phyloP scores from a whole-genome alignment of 1,139 yeast species.

The Suzukiozyma palmioleophila region DNA sequence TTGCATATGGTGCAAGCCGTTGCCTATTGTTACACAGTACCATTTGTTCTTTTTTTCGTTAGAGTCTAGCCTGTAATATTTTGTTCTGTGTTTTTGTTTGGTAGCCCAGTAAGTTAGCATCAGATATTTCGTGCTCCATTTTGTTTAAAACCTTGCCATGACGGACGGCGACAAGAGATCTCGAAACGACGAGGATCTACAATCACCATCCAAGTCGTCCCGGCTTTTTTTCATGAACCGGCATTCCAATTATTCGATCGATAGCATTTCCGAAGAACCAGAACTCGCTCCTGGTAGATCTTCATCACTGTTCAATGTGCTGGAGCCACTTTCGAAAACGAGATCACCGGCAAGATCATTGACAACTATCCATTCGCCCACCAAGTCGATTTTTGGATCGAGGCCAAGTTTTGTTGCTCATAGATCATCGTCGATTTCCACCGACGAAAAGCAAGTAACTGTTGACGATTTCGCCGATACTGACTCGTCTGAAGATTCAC shows the following conservation, averaged over 20 bases:
- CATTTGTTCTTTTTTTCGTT: too few species aligned
- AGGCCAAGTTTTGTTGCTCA: constrained; percentile 2
- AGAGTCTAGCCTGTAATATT: too few species aligned
- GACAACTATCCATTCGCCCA: not conserved
- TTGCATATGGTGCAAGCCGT: too few species aligned
- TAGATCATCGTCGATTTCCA: not conserved
- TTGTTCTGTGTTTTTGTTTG: too few species aligned
- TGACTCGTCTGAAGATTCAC: constrained; percentile 20
- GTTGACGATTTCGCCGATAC: constrained; percentile 43
- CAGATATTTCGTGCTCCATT: too few species aligned
- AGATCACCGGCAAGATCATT: constrained; percentile 1
- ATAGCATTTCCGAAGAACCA: constrained; percentile 24
- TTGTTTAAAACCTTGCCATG: too few species aligned
- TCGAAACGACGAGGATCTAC: constrained; percentile 8
- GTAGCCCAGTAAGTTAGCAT: too few species aligned
- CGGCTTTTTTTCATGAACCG: constrained; percentile 22
- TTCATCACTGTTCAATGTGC: not conserved
- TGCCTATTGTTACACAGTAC: too few species aligned
- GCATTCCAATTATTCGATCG: constrained; percentile 23
- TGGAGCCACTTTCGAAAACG: not conserved
- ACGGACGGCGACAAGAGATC: too few species aligned
- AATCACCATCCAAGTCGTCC: constrained; percentile 27
- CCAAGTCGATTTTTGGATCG: constrained; percentile 3
- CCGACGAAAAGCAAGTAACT: constrained; percentile 16
- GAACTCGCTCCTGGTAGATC: constrained; percentile 8